phyloP scores from a whole-genome alignment of 495 filamentous ascomycete species.

The Penicillium psychrofluorescens region DNA sequence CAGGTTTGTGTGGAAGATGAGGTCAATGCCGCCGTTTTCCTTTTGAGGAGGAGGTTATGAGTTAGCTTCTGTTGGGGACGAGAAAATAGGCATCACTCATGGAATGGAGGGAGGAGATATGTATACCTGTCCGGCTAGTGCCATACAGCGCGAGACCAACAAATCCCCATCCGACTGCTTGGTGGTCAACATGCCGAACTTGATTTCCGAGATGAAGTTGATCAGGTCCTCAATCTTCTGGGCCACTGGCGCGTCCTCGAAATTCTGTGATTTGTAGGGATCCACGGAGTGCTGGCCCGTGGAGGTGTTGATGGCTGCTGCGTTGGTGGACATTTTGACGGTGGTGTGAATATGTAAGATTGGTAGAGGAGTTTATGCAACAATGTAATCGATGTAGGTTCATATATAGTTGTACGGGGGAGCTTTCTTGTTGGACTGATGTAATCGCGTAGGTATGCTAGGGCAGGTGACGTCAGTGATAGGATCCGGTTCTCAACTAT shows the following conservation, averaged over 20 bases:
- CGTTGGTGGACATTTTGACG: constrained; percentile 22
- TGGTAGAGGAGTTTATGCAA: neutral
- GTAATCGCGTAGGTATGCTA: too few species aligned
- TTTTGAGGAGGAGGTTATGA: constrained; percentile 18
- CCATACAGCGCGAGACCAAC: constrained; percentile 82
- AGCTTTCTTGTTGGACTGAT: too few species aligned
- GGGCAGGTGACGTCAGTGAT: constrained; percentile 18
- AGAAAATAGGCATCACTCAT: too few species aligned
- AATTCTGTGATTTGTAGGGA: constrained; percentile 74
- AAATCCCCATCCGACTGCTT: constrained; percentile 60
- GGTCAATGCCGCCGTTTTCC: constrained; percentile 74
- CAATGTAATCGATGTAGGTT: neutral
- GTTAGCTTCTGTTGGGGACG: neutral
- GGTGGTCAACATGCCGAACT: constrained; percentile 76
- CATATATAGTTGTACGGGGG: too few species aligned
- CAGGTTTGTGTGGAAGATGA: constrained; percentile 91
- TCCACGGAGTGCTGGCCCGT: constrained; percentile 58
- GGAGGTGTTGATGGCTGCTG: constrained; percentile 48
- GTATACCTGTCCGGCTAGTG: too few species aligned
- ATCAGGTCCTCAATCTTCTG: constrained; percentile 74
- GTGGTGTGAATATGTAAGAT: neutral
- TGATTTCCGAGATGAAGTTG: constrained; percentile 58
- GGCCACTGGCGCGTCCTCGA: constrained; percentile 50
- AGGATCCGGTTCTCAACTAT: constrained; percentile 3
- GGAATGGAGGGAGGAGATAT: too few species aligned